phyloP scores from a whole-genome alignment of 2,329 filamentous ascomycete genomes.

The Epichloe gansuensis region DNA sequence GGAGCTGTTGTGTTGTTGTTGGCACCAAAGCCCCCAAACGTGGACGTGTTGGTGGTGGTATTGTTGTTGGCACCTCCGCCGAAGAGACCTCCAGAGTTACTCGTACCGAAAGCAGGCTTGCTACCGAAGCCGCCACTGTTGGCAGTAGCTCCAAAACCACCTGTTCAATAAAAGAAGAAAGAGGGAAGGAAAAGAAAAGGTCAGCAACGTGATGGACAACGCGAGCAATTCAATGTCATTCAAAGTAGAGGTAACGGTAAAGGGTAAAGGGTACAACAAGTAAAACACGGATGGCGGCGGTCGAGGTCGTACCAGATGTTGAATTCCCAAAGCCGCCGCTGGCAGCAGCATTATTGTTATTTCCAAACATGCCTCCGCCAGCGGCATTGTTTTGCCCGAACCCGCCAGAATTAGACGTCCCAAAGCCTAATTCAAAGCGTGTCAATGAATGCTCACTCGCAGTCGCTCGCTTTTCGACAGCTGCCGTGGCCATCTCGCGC shows the following conservation, averaged over 20 bases:
- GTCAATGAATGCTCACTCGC: constrained; percentile 14
- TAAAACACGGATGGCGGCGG: background rate
- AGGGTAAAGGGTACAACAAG: background rate
- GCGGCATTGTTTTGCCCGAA: constrained; percentile 32
- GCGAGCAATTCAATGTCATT: background rate
- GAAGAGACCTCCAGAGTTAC: constrained; percentile 33
- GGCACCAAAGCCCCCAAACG: constrained; percentile 30
- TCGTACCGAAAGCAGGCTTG: constrained; percentile 41
- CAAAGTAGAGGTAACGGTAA: background rate
- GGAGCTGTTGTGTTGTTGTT: constrained; percentile 17
- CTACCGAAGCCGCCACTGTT: constrained; percentile 24
- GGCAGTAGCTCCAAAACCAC: constrained; percentile 26
- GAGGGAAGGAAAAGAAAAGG: background rate
- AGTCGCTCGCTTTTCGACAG: constrained; percentile 5
- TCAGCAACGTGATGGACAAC: background rate
- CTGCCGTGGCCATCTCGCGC: background rate
- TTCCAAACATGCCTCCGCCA: constrained; percentile 35
- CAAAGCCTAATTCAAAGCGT: constrained; percentile 18
- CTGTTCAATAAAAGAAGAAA: constrained; percentile 9
- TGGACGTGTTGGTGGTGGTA: constrained; percentile 18
- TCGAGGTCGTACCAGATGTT: constrained; percentile 18
- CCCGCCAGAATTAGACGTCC: constrained; percentile 19
- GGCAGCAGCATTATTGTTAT: constrained; percentile 13
- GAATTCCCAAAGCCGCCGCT: constrained; percentile 24
- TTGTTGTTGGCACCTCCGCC: constrained; percentile 29